phyloP scores from a whole-genome alignment of 2,329 filamentous ascomycete genomes.

The Cyanodermella asteris region DNA sequence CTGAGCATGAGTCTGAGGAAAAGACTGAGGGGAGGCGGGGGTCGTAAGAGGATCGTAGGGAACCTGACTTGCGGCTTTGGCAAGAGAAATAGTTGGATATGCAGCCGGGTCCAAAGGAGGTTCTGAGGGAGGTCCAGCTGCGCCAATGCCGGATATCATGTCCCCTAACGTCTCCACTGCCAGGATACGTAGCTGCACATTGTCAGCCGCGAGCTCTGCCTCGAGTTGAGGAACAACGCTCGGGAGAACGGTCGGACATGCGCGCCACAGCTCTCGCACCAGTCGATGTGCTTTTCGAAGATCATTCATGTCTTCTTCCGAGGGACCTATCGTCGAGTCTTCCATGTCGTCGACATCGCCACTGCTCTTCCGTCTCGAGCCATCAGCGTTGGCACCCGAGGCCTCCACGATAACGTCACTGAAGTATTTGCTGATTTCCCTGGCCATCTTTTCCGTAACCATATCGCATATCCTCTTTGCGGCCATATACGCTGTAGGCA shows the following conservation, averaged over 20 bases:
- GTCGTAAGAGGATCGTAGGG: conserved; percentile 41
- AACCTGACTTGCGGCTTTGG: conserved; percentile 30
- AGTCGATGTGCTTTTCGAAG: conserved; percentile 74
- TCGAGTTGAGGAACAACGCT: conserved; percentile 91
- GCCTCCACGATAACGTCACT: conserved; percentile 89
- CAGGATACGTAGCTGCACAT: conserved; percentile 61
- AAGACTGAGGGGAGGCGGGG: conserved; percentile 72
- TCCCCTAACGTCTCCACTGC: conserved; percentile 90
- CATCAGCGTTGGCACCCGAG: conserved; percentile 33
- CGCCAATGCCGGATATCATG: conserved; percentile 81
- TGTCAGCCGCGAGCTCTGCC: conserved; percentile 76
- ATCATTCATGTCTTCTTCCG: conserved; percentile 69
- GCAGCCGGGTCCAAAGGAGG: conserved; percentile 56
- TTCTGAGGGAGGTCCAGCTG: conserved; percentile 59
- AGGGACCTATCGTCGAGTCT: conserved; percentile 39
- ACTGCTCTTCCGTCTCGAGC: conserved; percentile 19
- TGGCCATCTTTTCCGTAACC: conserved; percentile 82
- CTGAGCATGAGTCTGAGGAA: conserved; percentile 56
- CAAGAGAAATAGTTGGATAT: conserved; percentile 55
- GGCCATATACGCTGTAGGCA: conserved; percentile 88
- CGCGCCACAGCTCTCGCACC: conserved; percentile 81
- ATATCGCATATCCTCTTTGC: conserved; percentile 81
- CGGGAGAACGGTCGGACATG: conserved; percentile 65
- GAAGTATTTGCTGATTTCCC: conserved; percentile 88
- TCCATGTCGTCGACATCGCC: conserved; percentile 42